phyloP scores from a whole-genome alignment of 345 rosid genomes.

The Salix koriyanagi region DNA sequence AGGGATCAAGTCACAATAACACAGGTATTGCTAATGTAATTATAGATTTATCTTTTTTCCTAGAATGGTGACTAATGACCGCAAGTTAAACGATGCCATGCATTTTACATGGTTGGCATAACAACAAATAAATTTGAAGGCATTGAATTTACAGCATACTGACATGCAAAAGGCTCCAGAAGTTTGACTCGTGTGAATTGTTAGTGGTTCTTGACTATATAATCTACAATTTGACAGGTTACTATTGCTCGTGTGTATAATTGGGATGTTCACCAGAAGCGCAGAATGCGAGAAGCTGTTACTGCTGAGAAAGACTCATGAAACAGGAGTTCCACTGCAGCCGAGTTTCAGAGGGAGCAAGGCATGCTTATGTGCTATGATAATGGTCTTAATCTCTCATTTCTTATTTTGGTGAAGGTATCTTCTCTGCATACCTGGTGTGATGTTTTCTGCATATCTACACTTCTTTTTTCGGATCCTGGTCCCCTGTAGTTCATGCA shows the following conservation, averaged over 20 bases:
- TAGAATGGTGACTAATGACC: neutral
- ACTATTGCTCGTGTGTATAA: slow-evolving; percentile 80
- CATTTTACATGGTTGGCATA: neutral
- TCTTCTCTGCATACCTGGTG: slow-evolving; percentile 6
- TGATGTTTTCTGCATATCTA: neutral
- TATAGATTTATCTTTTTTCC: neutral
- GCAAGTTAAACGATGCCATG: neutral
- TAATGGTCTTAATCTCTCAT: slow-evolving; percentile 13
- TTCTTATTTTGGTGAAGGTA: slow-evolving; percentile 5
- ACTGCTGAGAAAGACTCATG: slow-evolving; percentile 39
- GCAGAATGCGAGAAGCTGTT: slow-evolving; percentile 54
- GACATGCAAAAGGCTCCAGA: neutral
- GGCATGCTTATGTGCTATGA: neutral
- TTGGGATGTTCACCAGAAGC: slow-evolving; percentile 83
- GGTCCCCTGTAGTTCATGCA: neutral
- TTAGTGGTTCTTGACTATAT: neutral
- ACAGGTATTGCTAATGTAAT: slow-evolving; percentile 47
- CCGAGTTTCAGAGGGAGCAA: neutral
- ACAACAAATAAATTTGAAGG: neutral
- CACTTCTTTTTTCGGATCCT: neutral
- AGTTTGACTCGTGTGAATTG: neutral
- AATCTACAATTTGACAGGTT: slow-evolving; percentile 44
- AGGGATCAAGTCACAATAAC: slow-evolving; percentile 96
- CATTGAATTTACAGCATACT: neutral
- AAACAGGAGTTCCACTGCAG: slow-evolving; percentile 5